Base-by-base conservation (phyloP, 352 stramenopile genomes). In the Phytophthora podocarpi region DNA sequence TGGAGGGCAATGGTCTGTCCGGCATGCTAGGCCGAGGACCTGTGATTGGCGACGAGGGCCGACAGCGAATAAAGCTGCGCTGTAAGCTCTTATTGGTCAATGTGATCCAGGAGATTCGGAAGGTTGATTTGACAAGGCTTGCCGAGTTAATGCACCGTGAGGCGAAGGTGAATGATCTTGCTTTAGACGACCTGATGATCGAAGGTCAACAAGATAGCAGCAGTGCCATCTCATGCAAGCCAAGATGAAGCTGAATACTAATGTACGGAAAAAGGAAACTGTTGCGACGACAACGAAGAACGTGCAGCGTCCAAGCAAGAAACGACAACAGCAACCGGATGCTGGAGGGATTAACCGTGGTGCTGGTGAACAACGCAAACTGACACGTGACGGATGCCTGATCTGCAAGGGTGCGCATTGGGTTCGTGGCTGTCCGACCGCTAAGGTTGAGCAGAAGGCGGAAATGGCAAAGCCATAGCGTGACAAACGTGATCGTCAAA, bases 201-300 rank as follows among this genome's bases (percentile, higher is more conserved):
- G 32, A 63, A 15, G 47, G 34, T 48, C 31, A 2, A 45, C 21
- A n/a, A 11, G 27, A 4, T 40, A 64, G 30, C 47, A 62, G 24
- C 58, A 73, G 4, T 65, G 55, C 27, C 26, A 68, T 18, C 15
- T 59, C 11, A 61, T 68, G 23, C 28, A 47, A 10, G 21, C 3
- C 9, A 46, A 58, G 21, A 58, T 65, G 31, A 58, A 56, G 9
- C 35, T 59, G 8, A 46, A 36, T 26, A 18, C 16, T 3, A 18
- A 0, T 40, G 4, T 30, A 10, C 43, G 43, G 16, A 16, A n/a
- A 5, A 28, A 40, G 27, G 30, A 52, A n/a, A n/a, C n/a, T n/a
- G n/a, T n/a, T n/a, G n/a, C n/a, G n/a, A n/a, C n/a, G n/a, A n/a
- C n/a, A n/a, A n/a, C n/a, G n/a, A n/a, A n/a, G n/a, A n/a, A n/a